Percentiles rank a stretch among this genome's conserved stretches.
Conservation (phyloP, 1,139 yeast genomes). For the Debaryomyces nepalensis region DNA sequence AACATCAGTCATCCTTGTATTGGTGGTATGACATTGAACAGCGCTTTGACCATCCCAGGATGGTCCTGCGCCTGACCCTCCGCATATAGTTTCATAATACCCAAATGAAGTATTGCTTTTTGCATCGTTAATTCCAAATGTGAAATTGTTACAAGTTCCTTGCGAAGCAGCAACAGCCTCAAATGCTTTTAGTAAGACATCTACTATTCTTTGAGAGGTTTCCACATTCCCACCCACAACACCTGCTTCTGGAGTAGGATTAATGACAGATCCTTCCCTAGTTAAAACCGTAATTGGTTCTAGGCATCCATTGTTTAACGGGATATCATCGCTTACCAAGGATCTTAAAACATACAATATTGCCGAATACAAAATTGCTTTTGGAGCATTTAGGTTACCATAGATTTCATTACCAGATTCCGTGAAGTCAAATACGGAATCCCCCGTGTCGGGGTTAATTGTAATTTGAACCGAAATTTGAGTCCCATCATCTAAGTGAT, state of each 20-base stretch:
- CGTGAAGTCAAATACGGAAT: conserved; percentile 46
- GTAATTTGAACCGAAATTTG: conserved; percentile 39
- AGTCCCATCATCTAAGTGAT: conserved; percentile 55
- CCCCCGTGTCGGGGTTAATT: conserved; percentile 34
- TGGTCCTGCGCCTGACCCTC: conserved; percentile 71
- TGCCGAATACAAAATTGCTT: conserved; percentile 42
- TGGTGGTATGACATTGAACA: conserved; percentile 52
- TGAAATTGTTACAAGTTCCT: conserved; percentile 55
- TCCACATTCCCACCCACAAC: conserved; percentile 61
- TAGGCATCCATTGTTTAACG: conserved; percentile 44
- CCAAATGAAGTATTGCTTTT: conserved; percentile 55
- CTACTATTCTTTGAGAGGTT: conserved; percentile 48
- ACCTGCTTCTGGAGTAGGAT: conserved; percentile 78
- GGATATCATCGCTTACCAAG: conserved; percentile 45
- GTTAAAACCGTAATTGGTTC: conserved; percentile 37
- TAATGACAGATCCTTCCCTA: conserved; percentile 48
- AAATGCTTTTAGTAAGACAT: conserved; percentile 42
- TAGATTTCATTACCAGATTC: conserved; percentile 63
- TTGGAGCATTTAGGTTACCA: conserved; percentile 66
- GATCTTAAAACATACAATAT: conserved; percentile 46
- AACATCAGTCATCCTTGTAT: conserved; percentile 47
- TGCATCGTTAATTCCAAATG: conserved; percentile 57
- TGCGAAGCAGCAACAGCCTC: conserved; percentile 52
- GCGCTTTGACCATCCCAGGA: conserved; percentile 43
- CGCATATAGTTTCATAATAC: conserved; percentile 73